phyloP scores from a whole-genome alignment of 768 basidiomycete species.

The Exsudoporus frostii region DNA sequence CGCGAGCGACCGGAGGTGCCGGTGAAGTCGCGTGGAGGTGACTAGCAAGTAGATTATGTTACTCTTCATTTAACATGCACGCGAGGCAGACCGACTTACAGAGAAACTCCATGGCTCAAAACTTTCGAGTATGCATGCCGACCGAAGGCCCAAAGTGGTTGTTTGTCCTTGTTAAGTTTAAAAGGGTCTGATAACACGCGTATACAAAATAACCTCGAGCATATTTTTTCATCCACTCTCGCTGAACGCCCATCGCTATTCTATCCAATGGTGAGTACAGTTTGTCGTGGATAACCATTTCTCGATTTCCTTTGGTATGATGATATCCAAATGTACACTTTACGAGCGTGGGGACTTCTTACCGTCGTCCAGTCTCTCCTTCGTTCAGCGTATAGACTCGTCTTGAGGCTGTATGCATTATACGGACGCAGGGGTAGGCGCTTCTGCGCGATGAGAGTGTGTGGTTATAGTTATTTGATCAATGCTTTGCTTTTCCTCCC shows the following conservation, averaged over 20 bases:
- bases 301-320: conserved; percentile 14
- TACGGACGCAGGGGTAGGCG: conserved; percentile 34
- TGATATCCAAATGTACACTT: conserved; percentile 31
- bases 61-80: background rate
- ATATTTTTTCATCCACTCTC: background rate
- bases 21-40: background rate
- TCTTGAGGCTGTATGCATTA: conserved; percentile 34
- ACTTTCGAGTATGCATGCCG: background rate
- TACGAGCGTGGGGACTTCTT: conserved; percentile 30
- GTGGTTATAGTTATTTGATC: conserved; percentile 39
- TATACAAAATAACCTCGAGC: background rate
- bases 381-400: conserved; percentile 35
- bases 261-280: conserved; percentile 19
- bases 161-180: conserved; percentile 27
- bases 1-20: conserved; percentile 3
- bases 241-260: background rate
- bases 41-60: background rate
- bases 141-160: conserved; percentile 11
- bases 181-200: conserved; percentile 24
- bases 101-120: conserved; percentile 5
- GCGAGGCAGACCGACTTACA: conserved; percentile 1
- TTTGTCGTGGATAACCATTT: background rate
- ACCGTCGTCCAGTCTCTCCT: conserved; percentile 33
- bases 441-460: conserved; percentile 32
- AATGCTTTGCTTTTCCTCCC: background rate